Conservation (phyloP, 306 rosid species). For the Prunus mira region DNA sequence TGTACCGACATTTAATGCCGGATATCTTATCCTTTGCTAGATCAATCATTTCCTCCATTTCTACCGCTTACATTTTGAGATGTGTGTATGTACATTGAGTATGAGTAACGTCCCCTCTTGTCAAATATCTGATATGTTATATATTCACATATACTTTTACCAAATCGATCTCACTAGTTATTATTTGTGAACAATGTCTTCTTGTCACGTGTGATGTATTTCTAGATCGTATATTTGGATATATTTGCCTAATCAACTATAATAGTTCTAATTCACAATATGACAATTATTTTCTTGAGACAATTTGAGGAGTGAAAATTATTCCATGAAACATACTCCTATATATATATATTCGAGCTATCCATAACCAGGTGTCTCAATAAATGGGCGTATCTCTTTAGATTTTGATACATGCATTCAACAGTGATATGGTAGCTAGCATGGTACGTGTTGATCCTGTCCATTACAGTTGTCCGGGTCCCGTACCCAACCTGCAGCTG, state of each 20-base stretch:
- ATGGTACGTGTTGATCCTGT: not conserved
- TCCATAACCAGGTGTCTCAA: not conserved
- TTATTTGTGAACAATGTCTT: too few species aligned
- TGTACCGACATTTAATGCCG: conserved; percentile 1
- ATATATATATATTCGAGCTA: not conserved
- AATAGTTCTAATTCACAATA: not conserved
- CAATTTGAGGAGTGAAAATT: too few species aligned
- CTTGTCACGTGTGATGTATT: too few species aligned
- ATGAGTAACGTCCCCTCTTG: not conserved
- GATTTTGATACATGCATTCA: conserved; percentile 14
- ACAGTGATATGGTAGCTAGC: not conserved
- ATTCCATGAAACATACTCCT: too few species aligned
- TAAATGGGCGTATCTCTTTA: conserved; percentile 17
- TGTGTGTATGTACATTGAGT: not conserved
- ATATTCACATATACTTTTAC: not conserved
- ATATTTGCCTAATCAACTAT: too few species aligned
- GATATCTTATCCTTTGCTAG: not conserved
- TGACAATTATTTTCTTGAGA: too few species aligned
- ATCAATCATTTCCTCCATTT: not conserved
- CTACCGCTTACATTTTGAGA: not conserved
- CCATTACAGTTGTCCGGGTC: not conserved
- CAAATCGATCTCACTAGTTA: too few species aligned
- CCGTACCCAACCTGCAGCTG: not conserved
- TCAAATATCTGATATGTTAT: not conserved
- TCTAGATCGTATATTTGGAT: too few species aligned